These are phyloP conservation scores for Pseudogymnoascus sp. DNA, from an alignment of 2,329 filamentous ascomycete species.

Conservation along the genomic window DNA sequence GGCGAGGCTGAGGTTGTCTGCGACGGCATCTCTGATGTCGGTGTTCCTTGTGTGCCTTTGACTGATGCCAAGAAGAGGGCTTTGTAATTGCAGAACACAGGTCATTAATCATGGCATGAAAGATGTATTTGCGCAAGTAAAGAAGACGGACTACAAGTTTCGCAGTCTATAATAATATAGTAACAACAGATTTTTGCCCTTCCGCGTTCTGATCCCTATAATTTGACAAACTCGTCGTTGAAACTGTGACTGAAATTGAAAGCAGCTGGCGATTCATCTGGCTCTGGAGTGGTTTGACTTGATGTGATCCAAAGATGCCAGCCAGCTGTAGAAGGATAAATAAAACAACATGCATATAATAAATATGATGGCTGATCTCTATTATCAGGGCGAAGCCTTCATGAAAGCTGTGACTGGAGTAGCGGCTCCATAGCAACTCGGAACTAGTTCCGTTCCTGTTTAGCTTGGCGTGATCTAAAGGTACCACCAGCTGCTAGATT, in stretches of 20 bases:
- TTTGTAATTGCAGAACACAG: background rate
- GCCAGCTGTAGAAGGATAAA: too few relatives aligned
- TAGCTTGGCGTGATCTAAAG: background rate
- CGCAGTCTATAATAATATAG: constrained; percentile 6
- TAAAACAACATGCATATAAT: too few relatives aligned
- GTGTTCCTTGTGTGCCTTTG: background rate
- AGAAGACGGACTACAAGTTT: background rate
- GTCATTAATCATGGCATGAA: constrained; percentile 6
- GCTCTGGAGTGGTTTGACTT: background rate
- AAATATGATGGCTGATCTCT: too few relatives aligned
- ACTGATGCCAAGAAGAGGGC: background rate
- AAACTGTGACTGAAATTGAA: background rate
- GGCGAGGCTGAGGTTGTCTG: constrained; percentile 40
- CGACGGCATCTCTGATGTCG: constrained; percentile 34
- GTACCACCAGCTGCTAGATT: background rate
- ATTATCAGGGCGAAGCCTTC: too few relatives aligned
- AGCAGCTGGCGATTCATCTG: background rate
- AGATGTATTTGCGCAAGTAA: constrained; percentile 1
- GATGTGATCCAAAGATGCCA: background rate
- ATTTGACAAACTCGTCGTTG: background rate
- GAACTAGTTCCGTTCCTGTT: background rate
- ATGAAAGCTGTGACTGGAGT: too few relatives aligned
- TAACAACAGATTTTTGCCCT: constrained; percentile 3
- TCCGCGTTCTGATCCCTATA: background rate
- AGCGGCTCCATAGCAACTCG: too few relatives aligned